Evolutionary conservation across 2,329 filamentous ascomycete genomes (phyloP), one percentile per base, ranked within the genome.

Genomic region (Colletotrichum caudatum): DNA sequence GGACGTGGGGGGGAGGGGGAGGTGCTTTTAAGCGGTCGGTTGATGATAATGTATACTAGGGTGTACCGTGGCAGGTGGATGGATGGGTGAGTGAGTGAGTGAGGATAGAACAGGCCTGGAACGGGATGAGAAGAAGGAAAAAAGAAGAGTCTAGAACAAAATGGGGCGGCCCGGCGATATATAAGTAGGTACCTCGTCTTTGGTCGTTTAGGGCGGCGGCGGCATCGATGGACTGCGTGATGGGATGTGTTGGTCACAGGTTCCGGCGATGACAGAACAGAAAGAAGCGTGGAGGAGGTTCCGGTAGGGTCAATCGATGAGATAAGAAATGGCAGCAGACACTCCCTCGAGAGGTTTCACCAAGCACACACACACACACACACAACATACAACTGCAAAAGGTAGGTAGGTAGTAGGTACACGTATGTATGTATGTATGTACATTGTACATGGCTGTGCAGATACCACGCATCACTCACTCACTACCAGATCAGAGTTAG

Each of bases 181-280:
- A 72, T 72, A 64, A 60, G 65, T 54, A 64, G 61, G 61, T 72
- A 71, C 71, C 59, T 69, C 63, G 35, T 59, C 57, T 59, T 57
- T 63, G 66, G 64, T 54, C 37, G 61, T n/a, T 60, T 65, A 51
- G 71, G 51, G 16, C 18, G 39, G 39, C 44, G 59, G 48, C 67
- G 64, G 53, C 56, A 35, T 57, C 35, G 69, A 64, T 58, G 74
- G 64, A 63, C 69, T 71, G 53, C 65, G 72, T 63, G 37, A 66
- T 67, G 72, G 62, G 37, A 66, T 66, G 64, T 61, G 59, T 58
- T 71, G 71, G 68, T 73, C 68, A 71, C 68, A 71, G 23, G 69
- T 65, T 72, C 54, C 67, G 50, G 69, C 69, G 65, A 72, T 69
- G 69, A 72, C 64, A 71, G 68, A 64, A 35, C 46, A 71, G 68